Percentiles rank a stretch among this genome's conserved stretches.
phyloP scores from a whole-genome alignment of 1,284 basidiomycete species.

The Rhodotorula sp. region DNA sequence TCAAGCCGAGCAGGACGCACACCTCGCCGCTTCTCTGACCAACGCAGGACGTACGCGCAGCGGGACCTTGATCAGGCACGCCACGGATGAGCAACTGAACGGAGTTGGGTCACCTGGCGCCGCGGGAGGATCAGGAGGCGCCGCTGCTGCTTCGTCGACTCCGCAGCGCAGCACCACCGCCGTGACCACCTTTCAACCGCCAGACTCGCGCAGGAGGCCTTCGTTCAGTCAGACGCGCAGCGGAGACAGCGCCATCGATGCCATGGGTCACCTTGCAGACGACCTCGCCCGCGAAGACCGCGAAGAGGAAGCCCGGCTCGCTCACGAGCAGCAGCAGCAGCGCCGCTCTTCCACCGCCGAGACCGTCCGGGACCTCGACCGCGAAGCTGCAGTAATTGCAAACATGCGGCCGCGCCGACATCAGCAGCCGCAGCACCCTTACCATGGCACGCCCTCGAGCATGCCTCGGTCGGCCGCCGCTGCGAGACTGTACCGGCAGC shows the following conservation, averaged over 20 bases:
- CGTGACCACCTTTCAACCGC: background rate
- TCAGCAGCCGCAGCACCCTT: background rate
- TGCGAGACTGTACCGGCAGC: slow-evolving; percentile 41
- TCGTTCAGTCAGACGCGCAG: slow-evolving; percentile 21
- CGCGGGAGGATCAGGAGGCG: too few relatives aligned
- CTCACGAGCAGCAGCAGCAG: slow-evolving; percentile 13
- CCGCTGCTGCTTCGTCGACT: background rate
- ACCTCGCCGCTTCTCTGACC: slow-evolving; percentile 26
- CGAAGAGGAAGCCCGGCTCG: slow-evolving; percentile 27
- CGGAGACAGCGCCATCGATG: slow-evolving; percentile 17
- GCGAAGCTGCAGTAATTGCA: background rate
- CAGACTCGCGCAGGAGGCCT: slow-evolving; percentile 16
- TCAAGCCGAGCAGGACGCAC: slow-evolving; percentile 35
- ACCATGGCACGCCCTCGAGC: slow-evolving; percentile 14
- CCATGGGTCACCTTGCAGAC: slow-evolving; percentile 41
- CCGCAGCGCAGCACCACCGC: slow-evolving; percentile 18
- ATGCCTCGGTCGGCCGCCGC: slow-evolving; percentile 30
- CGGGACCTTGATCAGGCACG: background rate
- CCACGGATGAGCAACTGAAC: background rate
- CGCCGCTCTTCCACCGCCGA: slow-evolving; percentile 9
- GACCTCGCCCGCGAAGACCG: slow-evolving; percentile 36
- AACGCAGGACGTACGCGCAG: slow-evolving; percentile 14
- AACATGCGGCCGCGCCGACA: background rate
- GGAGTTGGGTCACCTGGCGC: too few relatives aligned
- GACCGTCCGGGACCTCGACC: background rate